These are phyloP conservation scores for Phytopythium sindhum DNA, from an alignment of 352 stramenopile species.

Conservation along the genomic window DNA sequence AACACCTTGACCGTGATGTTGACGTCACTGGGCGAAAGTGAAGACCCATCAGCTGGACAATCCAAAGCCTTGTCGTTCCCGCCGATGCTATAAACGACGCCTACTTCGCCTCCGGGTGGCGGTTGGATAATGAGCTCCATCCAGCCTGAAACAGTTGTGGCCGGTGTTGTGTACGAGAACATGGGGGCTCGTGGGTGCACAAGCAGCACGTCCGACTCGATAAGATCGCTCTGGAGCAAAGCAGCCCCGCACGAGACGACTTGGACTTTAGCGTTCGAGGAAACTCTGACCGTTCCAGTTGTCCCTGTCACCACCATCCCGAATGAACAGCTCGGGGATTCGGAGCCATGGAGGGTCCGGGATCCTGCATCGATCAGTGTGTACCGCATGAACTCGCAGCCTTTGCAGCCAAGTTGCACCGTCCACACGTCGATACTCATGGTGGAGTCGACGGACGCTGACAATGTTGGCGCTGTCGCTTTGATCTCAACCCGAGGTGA, in stretches of 20 bases:
- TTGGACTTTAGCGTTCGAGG: conserved; percentile 37
- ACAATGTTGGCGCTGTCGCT: conserved; percentile 28
- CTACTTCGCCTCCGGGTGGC: not conserved
- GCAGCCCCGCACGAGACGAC: conserved; percentile 37
- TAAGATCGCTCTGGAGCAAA: conserved; percentile 31
- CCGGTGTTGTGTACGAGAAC: conserved; percentile 26
- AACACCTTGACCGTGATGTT: conserved; percentile 28
- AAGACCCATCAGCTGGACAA: conserved; percentile 10
- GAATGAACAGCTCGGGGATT: conserved; percentile 42
- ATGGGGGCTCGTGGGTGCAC: conserved; percentile 37
- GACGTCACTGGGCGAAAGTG: conserved; percentile 8
- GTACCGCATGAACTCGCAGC: conserved; percentile 55
- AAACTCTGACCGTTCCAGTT: conserved; percentile 16
- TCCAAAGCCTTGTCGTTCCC: not conserved
- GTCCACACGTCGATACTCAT: conserved; percentile 39
- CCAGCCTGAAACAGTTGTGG: conserved; percentile 40
- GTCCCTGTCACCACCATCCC: conserved; percentile 16
- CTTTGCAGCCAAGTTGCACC: conserved; percentile 25
- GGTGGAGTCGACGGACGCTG: conserved; percentile 21
- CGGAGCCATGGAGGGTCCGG: not conserved
- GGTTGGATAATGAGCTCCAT: conserved; percentile 43
- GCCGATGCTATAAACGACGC: conserved; percentile 27
- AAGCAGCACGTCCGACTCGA: conserved; percentile 15
- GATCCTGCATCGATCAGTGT: not conserved
- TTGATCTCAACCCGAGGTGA: conserved; percentile 43